Evolutionary conservation across 2,329 filamentous ascomycete species (phyloP).

Genomic region (Rhytidhysteron rufulum): DNA sequence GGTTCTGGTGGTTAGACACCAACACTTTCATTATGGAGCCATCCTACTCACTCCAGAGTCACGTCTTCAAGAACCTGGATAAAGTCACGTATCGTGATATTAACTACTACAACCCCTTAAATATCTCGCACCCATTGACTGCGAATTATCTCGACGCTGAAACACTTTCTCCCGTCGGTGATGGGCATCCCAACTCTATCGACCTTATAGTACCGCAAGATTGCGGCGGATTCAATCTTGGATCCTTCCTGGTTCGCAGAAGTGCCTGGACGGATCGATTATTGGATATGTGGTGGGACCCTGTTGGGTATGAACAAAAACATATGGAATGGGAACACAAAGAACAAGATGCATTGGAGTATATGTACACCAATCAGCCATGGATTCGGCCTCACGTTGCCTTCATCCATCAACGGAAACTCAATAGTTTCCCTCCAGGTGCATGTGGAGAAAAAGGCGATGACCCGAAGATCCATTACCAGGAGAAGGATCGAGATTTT

Average conservation of each 20-base stretch:
- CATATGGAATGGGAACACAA: constrained; percentile 99
- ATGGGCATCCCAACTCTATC: constrained; percentile 73
- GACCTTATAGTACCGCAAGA: constrained; percentile 90
- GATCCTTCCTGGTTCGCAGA: constrained; percentile 87
- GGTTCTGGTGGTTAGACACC: constrained; percentile 99
- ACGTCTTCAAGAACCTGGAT: constrained; percentile 80
- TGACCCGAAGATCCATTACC: constrained; percentile 78
- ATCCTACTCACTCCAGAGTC: constrained; percentile 79
- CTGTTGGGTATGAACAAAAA: constrained; percentile 93
- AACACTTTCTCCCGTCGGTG: constrained; percentile 69
- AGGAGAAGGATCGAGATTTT: constrained; percentile 81
- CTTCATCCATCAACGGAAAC: constrained; percentile 84
- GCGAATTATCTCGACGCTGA: constrained; percentile 72
- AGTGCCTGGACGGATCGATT: constrained; percentile 87
- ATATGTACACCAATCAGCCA: constrained; percentile 84
- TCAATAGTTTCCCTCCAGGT: constrained; percentile 90
- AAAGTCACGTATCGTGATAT: constrained; percentile 87
- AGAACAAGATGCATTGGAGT: constrained; percentile 91
- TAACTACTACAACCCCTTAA: constrained; percentile 91
- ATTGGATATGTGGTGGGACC: constrained; percentile 97
- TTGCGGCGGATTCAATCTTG: constrained; percentile 92
- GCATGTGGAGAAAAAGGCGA: constrained; percentile 78
- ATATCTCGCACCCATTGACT: constrained; percentile 79
- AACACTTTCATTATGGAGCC: constrained; percentile 99
- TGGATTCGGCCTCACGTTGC: constrained; percentile 88